Percentiles rank a stretch among this genome's conserved stretches.
Conservation (phyloP, 2,329 filamentous ascomycete genomes). For the Aspergillus latus region DNA sequence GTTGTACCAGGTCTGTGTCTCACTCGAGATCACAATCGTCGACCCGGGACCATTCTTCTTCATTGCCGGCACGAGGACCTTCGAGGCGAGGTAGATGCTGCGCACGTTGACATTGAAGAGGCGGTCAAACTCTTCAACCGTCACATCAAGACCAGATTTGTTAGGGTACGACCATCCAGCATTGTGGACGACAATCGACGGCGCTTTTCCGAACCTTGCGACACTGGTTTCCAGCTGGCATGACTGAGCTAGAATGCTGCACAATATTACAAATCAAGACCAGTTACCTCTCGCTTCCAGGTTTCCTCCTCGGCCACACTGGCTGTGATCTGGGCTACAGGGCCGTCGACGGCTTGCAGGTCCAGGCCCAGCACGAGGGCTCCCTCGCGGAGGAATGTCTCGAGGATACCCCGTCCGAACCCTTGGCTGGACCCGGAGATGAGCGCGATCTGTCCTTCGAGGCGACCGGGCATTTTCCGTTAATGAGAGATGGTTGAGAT, state of each 20-base stretch:
- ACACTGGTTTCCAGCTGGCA: not conserved
- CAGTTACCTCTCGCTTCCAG: not conserved
- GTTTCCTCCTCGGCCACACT: not conserved
- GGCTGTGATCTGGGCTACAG: not conserved
- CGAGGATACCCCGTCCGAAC: not conserved
- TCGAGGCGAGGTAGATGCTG: conserved; percentile 10
- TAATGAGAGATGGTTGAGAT: not conserved
- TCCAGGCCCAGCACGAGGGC: not conserved
- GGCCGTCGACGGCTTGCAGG: not conserved
- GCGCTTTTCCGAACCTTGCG: conserved; percentile 2
- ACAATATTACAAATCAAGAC: not conserved
- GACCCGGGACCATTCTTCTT: conserved; percentile 6
- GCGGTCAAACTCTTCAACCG: conserved; percentile 14
- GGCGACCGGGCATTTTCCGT: not conserved
- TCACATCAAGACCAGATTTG: conserved; percentile 17
- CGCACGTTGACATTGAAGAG: conserved; percentile 17
- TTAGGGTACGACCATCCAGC: conserved; percentile 18
- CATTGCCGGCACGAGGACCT: conserved; percentile 7
- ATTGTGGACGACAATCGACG: conserved; percentile 17
- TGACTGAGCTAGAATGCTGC: not conserved
- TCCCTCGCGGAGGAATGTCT: not conserved
- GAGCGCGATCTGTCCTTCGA: not conserved
- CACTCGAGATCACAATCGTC: conserved; percentile 7
- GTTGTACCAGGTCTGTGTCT: conserved; percentile 12
- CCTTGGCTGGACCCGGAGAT: not conserved